These are phyloP conservation scores for Penicillium sclerotigenum DNA, from an alignment of 2,329 filamentous ascomycete genomes.

Conservation along the genomic window DNA sequence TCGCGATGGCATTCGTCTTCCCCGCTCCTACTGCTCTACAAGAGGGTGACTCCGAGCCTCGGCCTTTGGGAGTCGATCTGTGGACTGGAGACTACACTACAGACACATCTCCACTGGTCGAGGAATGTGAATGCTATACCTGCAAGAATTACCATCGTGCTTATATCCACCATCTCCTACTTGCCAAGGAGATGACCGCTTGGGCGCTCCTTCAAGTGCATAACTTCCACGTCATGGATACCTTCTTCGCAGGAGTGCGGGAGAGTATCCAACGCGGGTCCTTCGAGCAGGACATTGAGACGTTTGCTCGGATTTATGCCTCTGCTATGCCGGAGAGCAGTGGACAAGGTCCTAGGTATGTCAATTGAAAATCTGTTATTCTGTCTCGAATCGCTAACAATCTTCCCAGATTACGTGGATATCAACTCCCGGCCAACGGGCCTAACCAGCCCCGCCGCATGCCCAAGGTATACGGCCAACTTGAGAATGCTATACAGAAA, in stretches of 20 bases:
- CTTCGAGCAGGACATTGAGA: conserved; percentile 53
- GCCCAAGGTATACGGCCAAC: conserved; percentile 61
- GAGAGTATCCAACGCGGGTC: conserved; percentile 56
- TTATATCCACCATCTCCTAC: conserved; percentile 81
- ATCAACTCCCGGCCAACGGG: conserved; percentile 72
- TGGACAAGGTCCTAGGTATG: conserved; percentile 69
- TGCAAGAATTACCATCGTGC: conserved; percentile 82
- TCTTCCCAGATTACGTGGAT: conserved; percentile 62
- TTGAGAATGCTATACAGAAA: conserved; percentile 50
- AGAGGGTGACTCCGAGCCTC: conserved; percentile 15
- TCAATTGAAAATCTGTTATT: neutral
- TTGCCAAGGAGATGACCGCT: conserved; percentile 92
- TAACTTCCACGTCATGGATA: conserved; percentile 70
- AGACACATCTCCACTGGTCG: conserved; percentile 60
- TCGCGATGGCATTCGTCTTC: conserved; percentile 78
- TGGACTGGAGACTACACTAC: conserved; percentile 63
- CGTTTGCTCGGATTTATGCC: conserved; percentile 68
- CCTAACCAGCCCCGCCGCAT: conserved; percentile 64
- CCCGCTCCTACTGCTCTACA: conserved; percentile 43
- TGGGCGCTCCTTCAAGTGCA: conserved; percentile 93
- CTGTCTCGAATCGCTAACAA: neutral
- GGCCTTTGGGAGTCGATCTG: conserved; percentile 71
- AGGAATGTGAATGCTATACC: conserved; percentile 73
- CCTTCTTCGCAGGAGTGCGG: conserved; percentile 72
- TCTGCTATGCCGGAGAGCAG: conserved; percentile 67